phyloP scores from a whole-genome alignment of 1,284 basidiomycete species.

The Cronartium quercuum region DNA sequence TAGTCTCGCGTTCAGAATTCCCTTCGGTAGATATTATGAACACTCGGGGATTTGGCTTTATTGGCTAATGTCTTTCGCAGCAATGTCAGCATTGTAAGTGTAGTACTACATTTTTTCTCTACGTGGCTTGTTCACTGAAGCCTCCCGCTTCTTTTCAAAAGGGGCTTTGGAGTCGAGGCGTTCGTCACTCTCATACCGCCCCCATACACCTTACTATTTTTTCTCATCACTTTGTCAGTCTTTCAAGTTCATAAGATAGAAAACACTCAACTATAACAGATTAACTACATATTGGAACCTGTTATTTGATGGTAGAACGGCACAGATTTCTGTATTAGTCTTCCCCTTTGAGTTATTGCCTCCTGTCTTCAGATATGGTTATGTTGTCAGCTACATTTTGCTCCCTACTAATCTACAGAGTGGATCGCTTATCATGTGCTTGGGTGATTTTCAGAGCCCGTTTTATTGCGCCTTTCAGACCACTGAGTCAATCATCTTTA shows the following conservation, averaged over 20 bases:
- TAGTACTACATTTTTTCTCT: not conserved
- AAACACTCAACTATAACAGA: not conserved
- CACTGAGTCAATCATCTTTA: conserved; percentile 13
- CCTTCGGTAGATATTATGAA: conserved; percentile 10
- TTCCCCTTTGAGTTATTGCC: conserved; percentile 21
- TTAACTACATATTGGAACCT: too few relatives aligned
- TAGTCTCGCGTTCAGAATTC: conserved; percentile 25
- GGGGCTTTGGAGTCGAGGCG: conserved; percentile 19
- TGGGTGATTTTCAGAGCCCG: conserved; percentile 4
- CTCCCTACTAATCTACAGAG: not conserved
- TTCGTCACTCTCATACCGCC: conserved; percentile 11
- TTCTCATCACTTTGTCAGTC: conserved; percentile 29
- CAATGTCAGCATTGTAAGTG: conserved; percentile 31
- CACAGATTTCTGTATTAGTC: conserved; percentile 18
- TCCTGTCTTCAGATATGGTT: conserved; percentile 12
- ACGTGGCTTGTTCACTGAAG: not conserved
- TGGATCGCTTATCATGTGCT: not conserved
- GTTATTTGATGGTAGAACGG: conserved; percentile 3
- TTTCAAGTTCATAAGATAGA: not conserved
- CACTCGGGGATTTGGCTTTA: conserved; percentile 10
- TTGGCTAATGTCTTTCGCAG: conserved; percentile 30
- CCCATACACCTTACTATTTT: conserved; percentile 5
- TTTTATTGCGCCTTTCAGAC: conserved; percentile 16
- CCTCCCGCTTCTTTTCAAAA: not conserved
- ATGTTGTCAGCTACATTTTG: conserved; percentile 1